A percentile compares a stretch with the other conserved stretches of the same genome.
phyloP scores from a whole-genome alignment of 2,329 filamentous ascomycete genomes.

The Cladophialophora bantiana region DNA sequence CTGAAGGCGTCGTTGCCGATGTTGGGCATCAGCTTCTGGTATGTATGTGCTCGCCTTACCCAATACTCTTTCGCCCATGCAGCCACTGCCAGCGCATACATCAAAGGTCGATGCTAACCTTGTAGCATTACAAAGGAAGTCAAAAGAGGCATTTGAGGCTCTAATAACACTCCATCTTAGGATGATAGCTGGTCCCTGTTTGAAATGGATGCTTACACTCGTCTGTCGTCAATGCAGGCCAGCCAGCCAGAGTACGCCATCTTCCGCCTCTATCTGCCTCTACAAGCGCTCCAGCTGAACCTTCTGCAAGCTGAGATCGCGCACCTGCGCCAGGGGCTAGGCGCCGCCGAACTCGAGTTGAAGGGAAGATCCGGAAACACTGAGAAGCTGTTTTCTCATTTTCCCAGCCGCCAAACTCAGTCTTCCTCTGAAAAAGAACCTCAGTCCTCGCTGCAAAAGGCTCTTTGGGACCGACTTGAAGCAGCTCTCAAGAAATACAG shows the following conservation, averaged over 20 bases:
- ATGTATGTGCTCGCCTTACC: no score
- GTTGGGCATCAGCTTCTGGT: no score
- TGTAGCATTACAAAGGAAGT: no score
- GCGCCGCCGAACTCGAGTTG: not conserved
- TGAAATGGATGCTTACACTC: conserved; percentile 7
- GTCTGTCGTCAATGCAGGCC: not conserved
- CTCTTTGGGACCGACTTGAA: conserved; percentile 7
- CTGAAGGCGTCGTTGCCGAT: no score
- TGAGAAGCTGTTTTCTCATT: conserved; percentile 3
- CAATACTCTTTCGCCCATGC: no score
- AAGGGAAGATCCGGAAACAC: not conserved
- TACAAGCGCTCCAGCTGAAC: conserved; percentile 42
- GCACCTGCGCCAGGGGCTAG: conserved; percentile 35
- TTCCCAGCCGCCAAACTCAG: not conserved
- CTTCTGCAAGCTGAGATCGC: conserved; percentile 45
- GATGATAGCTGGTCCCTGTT: not conserved
- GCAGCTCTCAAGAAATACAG: conserved; percentile 14
- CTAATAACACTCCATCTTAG: not conserved
- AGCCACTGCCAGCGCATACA: no score
- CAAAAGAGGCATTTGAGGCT: no score
- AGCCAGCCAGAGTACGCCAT: conserved; percentile 36
- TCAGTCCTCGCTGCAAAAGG: conserved; percentile 2
- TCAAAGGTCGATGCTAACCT: no score
- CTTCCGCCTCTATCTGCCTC: conserved; percentile 41
- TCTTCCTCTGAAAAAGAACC: not conserved